These are phyloP conservation scores for Rhizophagus prolifer DNA, from an alignment of 192 early-diverging fungal species.

Conservation along the genomic window DNA sequence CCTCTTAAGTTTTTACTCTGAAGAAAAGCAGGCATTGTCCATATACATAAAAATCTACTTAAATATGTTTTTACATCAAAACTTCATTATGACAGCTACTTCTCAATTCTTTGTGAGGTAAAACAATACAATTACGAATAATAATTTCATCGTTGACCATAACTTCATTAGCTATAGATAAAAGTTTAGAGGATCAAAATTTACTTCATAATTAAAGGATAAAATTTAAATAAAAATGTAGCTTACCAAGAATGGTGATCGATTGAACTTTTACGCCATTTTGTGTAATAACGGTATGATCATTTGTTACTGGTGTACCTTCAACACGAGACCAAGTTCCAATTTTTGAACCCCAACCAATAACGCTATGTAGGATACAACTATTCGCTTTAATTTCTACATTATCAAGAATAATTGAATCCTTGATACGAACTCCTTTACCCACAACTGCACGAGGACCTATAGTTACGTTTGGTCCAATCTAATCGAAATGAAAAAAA, in stretches of 20 bases:
- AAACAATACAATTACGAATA: conserved; percentile 94
- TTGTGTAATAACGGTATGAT: conserved; percentile 74
- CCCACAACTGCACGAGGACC: conserved; percentile 86
- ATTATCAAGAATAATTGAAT: conserved; percentile 92
- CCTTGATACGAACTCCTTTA: conserved; percentile 89
- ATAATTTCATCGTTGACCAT: conserved; percentile 90
- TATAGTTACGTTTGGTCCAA: conserved; percentile 96
- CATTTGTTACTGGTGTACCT: conserved; percentile 69
- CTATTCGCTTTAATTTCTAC: conserved; percentile 89
- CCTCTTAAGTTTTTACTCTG: too few species aligned
- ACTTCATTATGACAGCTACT: conserved; percentile 89
- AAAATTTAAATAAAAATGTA: not conserved
- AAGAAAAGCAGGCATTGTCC: too few species aligned
- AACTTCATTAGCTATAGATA: conserved; percentile 71
- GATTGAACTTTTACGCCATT: conserved; percentile 90
- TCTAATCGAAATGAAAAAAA: conserved; percentile 39
- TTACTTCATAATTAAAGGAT: not conserved
- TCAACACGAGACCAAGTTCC: conserved; percentile 94
- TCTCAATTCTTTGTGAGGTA: conserved; percentile 97
- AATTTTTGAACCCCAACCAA: conserved; percentile 93
- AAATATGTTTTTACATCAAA: conserved; percentile 70
- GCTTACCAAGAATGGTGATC: conserved; percentile 81
- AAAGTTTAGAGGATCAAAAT: not conserved
- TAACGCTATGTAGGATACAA: conserved; percentile 83
- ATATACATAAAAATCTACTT: too few species aligned